Base-by-base conservation (phyloP, 768 basidiomycete genomes). In the Russula olivacea region DNA sequence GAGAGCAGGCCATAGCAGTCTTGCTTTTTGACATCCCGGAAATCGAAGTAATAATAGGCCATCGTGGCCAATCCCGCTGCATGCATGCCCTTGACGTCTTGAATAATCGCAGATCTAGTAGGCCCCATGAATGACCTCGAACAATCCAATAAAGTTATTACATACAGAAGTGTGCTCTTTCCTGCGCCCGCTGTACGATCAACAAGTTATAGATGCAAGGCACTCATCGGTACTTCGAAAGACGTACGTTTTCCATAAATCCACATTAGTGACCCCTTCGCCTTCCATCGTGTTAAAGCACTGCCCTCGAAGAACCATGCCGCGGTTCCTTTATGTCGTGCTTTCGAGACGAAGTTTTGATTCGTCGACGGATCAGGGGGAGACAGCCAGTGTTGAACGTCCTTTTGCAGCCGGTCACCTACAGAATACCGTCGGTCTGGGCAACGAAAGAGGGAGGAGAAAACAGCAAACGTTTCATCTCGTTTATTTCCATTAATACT, bases 381-480 rank as follows among this genome's bases (percentile, higher is more conserved):
- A 45, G 43, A 45, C 0, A 45, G 43, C 43, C 43, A 45, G 10
- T 45, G 43, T 19, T 45, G 47, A 4, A 48, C 49, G 15, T 50
- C 28, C 28, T 17, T 7, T 50, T 28, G 49, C 2, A 50, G 17
- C 25, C 19, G 49, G 15, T 50, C 49, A 28, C 49, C 49, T 50
- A 11, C 12, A 17, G 4, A 3, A 10, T 50, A 17, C 2, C 49
- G 14, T 50, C 25, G 9, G 49, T 17, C 49, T 17, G 2, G 47
- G 49, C 5, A 17, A 25, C 11, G 3, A 50, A 15, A 50, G 15
- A 6, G 15, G 2, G 30, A 8, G 3, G 28, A 6, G 3, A 6
- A 5, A 30, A 52, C 60, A 19, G 19, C n/a, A n/a, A n/a, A 61
- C 60, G 60, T 28, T 55, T 47, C 23, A 49, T 55, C 6, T 49